Base-by-base conservation (phyloP, 768 basidiomycete species). In the Suillus placidus region DNA sequence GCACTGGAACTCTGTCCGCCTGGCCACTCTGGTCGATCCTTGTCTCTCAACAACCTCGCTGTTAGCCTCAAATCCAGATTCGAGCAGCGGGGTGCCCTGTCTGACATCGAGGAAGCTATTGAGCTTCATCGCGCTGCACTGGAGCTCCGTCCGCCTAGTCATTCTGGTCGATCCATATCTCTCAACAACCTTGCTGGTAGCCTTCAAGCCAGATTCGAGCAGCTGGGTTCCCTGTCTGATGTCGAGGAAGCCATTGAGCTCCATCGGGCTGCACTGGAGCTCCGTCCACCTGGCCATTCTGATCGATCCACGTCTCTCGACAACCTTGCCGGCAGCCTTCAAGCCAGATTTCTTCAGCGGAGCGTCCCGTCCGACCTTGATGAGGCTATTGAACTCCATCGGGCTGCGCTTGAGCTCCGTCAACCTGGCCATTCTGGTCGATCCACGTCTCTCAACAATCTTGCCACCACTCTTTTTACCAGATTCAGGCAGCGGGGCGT, bases 391-490 rank as follows among this genome's bases (percentile, higher is more conserved):
- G 35, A 30, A n/a, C 63, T 43, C 18, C 56, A 62, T 23, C 58
- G 60, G 37, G 57, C 67, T 23, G 66, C 43, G 10, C 40, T 69
- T 16, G 18, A n/a, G 40, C 51, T 71, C 26, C 37, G 18, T 23
- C 61, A 69, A 4, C 56, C 40, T 45, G 45, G 40, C 18, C 69
- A 69, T 67, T 51, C 66, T 42, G n/a, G 60, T 45, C 70, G 61
- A 26, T n/a, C 51, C 3, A 30, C 12, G 6, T 45, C 32, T 55
- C 64, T 67, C 37, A 55, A 60, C 20, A 13, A 60, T 6, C 66
- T 67, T 32, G 70, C 38, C 9, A n/a, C 2, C 38, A 54, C 42
- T 4, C 57, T 70, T n/a, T 30, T 56, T 30, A 38, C 18, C 8
- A 45, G 70, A 23, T 72, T 64, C 49, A 37, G 61, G 54, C 55